Conservation (phyloP, 2,329 filamentous ascomycete genomes). For the Verticillium tricorpus region DNA sequence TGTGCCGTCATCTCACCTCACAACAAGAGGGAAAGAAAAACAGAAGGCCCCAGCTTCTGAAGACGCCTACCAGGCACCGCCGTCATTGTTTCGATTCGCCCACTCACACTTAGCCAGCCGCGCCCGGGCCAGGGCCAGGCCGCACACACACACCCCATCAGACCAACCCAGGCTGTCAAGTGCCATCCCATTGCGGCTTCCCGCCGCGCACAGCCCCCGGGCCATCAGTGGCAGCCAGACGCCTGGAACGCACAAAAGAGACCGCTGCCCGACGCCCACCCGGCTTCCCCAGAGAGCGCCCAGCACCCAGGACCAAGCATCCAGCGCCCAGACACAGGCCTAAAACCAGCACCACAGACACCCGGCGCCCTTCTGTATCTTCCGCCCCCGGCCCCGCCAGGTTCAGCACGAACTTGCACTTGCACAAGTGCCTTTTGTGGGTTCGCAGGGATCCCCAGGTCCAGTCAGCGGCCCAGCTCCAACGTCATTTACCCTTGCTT, state of each 20-base stretch:
- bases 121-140: background rate
- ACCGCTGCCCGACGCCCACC: background rate
- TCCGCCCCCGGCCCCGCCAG: background rate
- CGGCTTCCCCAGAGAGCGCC: too few relatives aligned
- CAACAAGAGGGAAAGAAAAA: background rate
- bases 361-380: background rate
- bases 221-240: background rate
- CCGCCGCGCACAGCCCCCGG: background rate
- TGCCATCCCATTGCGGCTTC: background rate
- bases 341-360: background rate
- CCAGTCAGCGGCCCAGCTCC: background rate
- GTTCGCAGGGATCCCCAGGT: background rate
- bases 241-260: background rate
- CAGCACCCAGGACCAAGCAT: background rate
- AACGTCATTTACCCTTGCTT: conserved; percentile 3
- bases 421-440: background rate
- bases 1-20: background rate
- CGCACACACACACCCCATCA: background rate
- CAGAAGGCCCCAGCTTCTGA: background rate
- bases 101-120: background rate
- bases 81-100: background rate
- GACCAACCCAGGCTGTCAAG: background rate
- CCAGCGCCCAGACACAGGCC: background rate
- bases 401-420: background rate
- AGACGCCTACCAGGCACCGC: background rate